Evolutionary conservation across 805 yeast genomes (phyloP).

Genomic region (Saccharomycopsis fodiens): DNA sequence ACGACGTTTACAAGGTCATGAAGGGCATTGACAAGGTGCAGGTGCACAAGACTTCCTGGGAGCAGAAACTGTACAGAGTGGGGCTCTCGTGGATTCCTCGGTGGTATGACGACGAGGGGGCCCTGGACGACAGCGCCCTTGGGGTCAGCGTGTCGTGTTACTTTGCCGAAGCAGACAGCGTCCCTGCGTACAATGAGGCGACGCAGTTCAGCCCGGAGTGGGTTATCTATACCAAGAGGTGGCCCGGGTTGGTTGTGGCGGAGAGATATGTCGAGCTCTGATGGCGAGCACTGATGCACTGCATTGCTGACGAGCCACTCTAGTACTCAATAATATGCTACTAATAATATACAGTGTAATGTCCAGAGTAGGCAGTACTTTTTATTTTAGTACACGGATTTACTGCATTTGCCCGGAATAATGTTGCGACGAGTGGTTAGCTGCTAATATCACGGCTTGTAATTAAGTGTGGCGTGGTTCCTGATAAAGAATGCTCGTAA

Average conservation of each 20-base stretch:
- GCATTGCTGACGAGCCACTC: too few species aligned
- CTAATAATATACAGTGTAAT: too few species aligned
- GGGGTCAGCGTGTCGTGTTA: constrained; percentile 58
- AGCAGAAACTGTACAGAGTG: constrained; percentile 42
- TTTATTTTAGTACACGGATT: too few species aligned
- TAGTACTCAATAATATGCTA: too few species aligned
- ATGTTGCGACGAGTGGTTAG: too few species aligned
- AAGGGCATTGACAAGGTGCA: constrained; percentile 59
- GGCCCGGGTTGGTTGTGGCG: constrained; percentile 62
- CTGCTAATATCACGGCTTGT: too few species aligned
- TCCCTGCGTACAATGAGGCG: constrained; percentile 71
- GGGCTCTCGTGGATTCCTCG: constrained; percentile 75
- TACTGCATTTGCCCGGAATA: too few species aligned
- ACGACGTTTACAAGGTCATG: constrained; percentile 43
- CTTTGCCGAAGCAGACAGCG: constrained; percentile 45
- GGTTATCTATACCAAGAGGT: constrained; percentile 56
- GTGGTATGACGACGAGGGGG: constrained; percentile 36
- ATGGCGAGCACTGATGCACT: constrained; percentile 6
- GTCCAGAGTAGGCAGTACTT: too few species aligned
- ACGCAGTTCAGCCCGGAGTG: constrained; percentile 58
- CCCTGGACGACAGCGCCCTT: constrained; percentile 32
- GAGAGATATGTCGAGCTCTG: constrained; percentile 39
- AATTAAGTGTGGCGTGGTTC: too few species aligned
- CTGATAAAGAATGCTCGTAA: too few species aligned
- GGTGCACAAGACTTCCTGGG: constrained; percentile 60